These are phyloP conservation scores for Austroboletus eburneus DNA, from an alignment of 768 basidiomycete genomes.

Conservation along the genomic window DNA sequence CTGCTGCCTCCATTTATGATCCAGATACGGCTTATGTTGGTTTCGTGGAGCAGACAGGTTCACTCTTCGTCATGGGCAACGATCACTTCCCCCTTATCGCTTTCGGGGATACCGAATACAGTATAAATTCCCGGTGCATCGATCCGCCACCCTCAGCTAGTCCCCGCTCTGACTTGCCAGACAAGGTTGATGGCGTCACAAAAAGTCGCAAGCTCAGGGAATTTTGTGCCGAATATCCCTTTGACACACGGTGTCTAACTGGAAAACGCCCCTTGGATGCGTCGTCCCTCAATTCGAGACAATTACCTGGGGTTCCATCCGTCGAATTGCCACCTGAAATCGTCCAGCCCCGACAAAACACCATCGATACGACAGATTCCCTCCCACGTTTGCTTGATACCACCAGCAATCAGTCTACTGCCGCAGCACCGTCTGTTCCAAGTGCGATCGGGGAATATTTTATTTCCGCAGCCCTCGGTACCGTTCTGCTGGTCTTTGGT, in stretches of 20 bases:
- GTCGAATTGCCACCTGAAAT: constrained; percentile 29
- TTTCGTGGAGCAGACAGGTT: constrained; percentile 62
- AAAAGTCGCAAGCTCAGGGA: constrained; percentile 41
- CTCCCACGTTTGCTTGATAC: constrained; percentile 15
- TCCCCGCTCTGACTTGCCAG: constrained; percentile 32
- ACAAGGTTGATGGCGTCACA: constrained; percentile 44
- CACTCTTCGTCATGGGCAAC: constrained; percentile 84
- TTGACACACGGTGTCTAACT: constrained; percentile 56
- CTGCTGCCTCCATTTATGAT: constrained; percentile 36
- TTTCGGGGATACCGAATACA: constrained; percentile 50
- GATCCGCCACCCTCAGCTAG: constrained; percentile 34
- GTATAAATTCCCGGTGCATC: constrained; percentile 28
- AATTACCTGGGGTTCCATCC: constrained; percentile 56
- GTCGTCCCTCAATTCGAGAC: constrained; percentile 44
- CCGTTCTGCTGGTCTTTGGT: constrained; percentile 24
- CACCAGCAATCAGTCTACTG: constrained; percentile 10
- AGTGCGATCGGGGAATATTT: constrained; percentile 12
- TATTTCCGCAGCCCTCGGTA: constrained; percentile 15
- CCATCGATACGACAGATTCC: constrained; percentile 14
- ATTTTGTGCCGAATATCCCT: constrained; percentile 34
- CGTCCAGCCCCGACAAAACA: constrained; percentile 7
- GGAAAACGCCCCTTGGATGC: constrained; percentile 56
- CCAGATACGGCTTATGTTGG: constrained; percentile 77
- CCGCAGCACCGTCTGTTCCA: constrained; percentile 11
- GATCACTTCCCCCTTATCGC: constrained; percentile 77